Base-by-base conservation (phyloP, 1,139 yeast species). In the Nadsonia starkeyi-henricii region DNA sequence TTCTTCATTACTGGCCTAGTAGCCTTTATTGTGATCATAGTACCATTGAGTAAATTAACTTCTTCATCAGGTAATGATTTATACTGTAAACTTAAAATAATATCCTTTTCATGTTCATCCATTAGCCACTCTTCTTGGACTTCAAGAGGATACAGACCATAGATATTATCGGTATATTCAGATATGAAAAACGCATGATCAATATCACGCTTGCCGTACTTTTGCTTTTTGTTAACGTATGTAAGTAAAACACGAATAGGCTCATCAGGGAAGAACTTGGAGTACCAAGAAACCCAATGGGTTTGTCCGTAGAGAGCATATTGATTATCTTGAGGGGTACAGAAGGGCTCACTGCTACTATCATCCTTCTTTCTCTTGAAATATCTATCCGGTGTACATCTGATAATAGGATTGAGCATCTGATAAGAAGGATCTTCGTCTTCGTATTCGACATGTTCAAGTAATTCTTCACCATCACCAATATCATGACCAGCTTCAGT, bases 321-420 rank as follows among this genome's bases (percentile, higher is more conserved):
- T 15, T 70, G 60, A 53, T 77, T 72, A 55, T 84, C 91, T 36
- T 68, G 70, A 19, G 95, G 96, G 26, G 84, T 76, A 63, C 96
- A 86, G 63, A 85, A 84, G 18, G 96, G 96, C 50, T 72, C 89
- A 41, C 85, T 75, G 0, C 64, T 52, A 43, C 52, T 52, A 53
- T 75, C 75, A 57, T 77, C 77, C 39, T 78, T 80, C 9, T 91
- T 91, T 62, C 79, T 83, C 56, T 73, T 74, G 58, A 70, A 72
- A 61, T 83, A 86, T 45, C 73, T 64, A 48, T 81, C 82, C 1
- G 96, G 96, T 2, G 89, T 83, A 66, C 96, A 86, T 64, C 96
- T 73, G 58, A 85, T 75, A 49, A 86, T 64, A 0, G 96, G 96
- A 58, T 80, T 83, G 60, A 86, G 71, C 20, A 73, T 66, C 43